These are phyloP conservation scores for Scytalidium lignicola DNA, from an alignment of 2,329 filamentous ascomycete genomes.

Conservation along the genomic window DNA sequence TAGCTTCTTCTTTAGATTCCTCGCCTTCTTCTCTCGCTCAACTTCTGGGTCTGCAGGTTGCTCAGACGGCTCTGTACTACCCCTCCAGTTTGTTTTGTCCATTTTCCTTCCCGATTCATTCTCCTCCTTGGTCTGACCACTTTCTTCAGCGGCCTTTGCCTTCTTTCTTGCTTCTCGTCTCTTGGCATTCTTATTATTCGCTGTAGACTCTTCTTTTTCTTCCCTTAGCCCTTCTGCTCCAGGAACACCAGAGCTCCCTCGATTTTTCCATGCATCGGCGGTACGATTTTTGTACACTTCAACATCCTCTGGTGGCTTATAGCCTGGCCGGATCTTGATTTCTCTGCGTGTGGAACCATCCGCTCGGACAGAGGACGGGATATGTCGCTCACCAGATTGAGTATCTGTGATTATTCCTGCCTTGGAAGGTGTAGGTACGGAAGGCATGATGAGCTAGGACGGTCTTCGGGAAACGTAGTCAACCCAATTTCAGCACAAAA, in stretches of 20 bases:
- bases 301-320: constrained; percentile 90
- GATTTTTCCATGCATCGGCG: constrained; percentile 77
- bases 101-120: constrained; percentile 33
- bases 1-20: constrained; percentile 89
- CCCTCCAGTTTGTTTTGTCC: constrained; percentile 21
- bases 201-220: constrained; percentile 37
- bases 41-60: constrained; percentile 60
- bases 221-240: constrained; percentile 61
- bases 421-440: constrained; percentile 42
- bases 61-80: constrained; percentile 20
- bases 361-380: constrained; percentile 78
- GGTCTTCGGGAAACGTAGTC: neutral
- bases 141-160: constrained; percentile 36
- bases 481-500: neutral
- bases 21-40: constrained; percentile 87
- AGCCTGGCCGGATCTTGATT: constrained; percentile 90
- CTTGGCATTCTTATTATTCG: constrained; percentile 84
- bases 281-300: constrained; percentile 93
- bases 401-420: constrained; percentile 69
- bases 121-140: constrained; percentile 40
- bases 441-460: constrained; percentile 26
- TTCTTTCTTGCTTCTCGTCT: constrained; percentile 61
- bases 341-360: constrained; percentile 92
- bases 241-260: constrained; percentile 65
- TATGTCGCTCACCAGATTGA: constrained; percentile 74